A percentile compares a stretch with the other conserved stretches of the same genome.
phyloP scores from a whole-genome alignment of 805 yeast species.

The Yarrowia divulgata region DNA sequence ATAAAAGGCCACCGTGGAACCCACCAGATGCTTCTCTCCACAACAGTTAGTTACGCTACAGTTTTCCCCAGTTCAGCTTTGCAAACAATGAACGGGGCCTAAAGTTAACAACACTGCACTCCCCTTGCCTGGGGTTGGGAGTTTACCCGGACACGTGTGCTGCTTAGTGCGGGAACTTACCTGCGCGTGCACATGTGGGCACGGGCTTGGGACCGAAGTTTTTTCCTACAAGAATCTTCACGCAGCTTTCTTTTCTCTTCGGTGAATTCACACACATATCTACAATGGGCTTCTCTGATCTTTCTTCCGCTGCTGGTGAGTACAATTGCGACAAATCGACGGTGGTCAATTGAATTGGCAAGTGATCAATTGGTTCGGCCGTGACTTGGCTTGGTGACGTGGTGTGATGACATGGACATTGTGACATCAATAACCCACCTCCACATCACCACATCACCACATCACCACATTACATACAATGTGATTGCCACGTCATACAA shows the following conservation, averaged over 20 bases:
- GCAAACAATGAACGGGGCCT: background rate
- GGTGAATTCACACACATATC: conserved; percentile 38
- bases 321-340: conserved; percentile 4
- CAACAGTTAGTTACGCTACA: background rate
- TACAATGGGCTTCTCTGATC: conserved; percentile 56
- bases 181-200: conserved; percentile 20
- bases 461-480: background rate
- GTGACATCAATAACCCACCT: background rate
- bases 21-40: conserved; percentile 16
- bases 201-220: conserved; percentile 36
- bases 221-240: conserved; percentile 35
- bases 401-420: too few species aligned
- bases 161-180: conserved; percentile 20
- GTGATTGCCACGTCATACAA: too few species aligned
- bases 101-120: too few species aligned
- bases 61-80: too few species aligned
- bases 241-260: conserved; percentile 29
- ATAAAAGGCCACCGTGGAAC: conserved; percentile 32
- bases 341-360: background rate
- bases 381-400: too few species aligned
- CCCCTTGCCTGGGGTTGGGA: conserved; percentile 14
- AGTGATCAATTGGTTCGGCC: too few species aligned
- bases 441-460: background rate
- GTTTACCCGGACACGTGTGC: conserved; percentile 39
- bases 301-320: conserved; percentile 55